Base-by-base conservation (phyloP, 306 rosid species). In the Astragalus glycyphyllos region DNA sequence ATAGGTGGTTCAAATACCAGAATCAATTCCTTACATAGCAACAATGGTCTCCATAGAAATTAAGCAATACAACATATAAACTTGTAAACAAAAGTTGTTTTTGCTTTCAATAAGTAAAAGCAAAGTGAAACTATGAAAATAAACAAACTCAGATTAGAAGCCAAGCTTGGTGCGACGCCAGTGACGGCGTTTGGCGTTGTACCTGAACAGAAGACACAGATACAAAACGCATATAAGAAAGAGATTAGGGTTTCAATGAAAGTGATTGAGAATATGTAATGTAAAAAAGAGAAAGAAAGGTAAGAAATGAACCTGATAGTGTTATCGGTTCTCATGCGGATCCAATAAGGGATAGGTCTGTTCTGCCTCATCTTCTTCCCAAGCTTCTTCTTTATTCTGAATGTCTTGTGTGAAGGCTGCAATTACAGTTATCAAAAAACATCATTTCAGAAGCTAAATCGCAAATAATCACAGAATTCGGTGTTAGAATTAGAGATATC, bases 291-390 rank as follows among this genome's bases (percentile, higher is more conserved):
- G 2, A 11, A n/a, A 4, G 3, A 26, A 26, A 26, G 31, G 31
- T 26, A 26, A 0, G 3, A 2, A 7, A 6, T 3, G 5, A 9
- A 77, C 96, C 96, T 84, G 84, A 92, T 92, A 12, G 91, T 92
- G 84, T 92, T 92, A 34, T 92, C 98, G 1, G 98, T 92, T 70
- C 98, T 87, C 84, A 88, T 62, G 14, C 98, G 96, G 77, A 92
- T 92, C 96, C 96, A 89, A 42, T 89, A 86, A 12, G 98, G 98
- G 29, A 89, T 88, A 37, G 96, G 98, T 86, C 98, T 84, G 70
- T 92, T 92, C 86, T 89, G 96, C 68, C 98, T 86, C 96, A 86
- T 90, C 96, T 92, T 92, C 89, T 92, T 92, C 12, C 85, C 96
- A 20, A 92, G 76, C 82, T 92, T 92, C 92, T 92, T 92, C 91